Conservation (phyloP, 1,284 basidiomycete genomes). For the Rhodotorula mucilaginosa region DNA sequence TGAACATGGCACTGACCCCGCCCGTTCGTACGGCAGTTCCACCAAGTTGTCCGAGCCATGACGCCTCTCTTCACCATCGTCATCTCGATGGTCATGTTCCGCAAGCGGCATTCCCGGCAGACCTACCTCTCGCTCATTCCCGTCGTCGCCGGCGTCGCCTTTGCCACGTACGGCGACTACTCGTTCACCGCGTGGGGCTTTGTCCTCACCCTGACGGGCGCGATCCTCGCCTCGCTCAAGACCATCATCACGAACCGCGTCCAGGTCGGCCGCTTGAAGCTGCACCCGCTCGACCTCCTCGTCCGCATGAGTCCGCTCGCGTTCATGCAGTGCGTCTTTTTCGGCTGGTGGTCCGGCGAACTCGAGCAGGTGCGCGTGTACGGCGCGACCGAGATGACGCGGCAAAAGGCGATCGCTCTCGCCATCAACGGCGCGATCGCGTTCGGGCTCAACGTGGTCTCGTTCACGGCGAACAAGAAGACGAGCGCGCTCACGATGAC, state of each 20-base stretch:
- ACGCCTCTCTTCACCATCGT: constrained; percentile 85
- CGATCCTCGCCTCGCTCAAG: constrained; percentile 83
- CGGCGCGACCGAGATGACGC: constrained; percentile 57
- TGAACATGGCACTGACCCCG: background rate
- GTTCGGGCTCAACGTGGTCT: constrained; percentile 81
- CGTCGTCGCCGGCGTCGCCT: constrained; percentile 83
- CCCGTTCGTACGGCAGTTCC: constrained; percentile 60
- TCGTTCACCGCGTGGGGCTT: constrained; percentile 67
- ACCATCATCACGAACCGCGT: constrained; percentile 80
- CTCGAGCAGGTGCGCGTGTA: constrained; percentile 62
- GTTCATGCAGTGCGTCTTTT: constrained; percentile 75
- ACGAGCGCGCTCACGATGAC: constrained; percentile 82
- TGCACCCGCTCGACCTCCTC: constrained; percentile 83
- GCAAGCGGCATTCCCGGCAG: constrained; percentile 58
- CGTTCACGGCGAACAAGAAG: constrained; percentile 74
- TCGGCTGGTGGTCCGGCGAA: constrained; percentile 76
- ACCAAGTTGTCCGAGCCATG: constrained; percentile 89
- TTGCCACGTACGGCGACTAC: constrained; percentile 58
- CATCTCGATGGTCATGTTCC: constrained; percentile 59
- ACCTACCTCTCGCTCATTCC: constrained; percentile 72
- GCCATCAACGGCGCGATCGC: constrained; percentile 77
- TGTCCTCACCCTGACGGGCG: constrained; percentile 78
- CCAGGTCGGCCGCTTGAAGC: constrained; percentile 50
- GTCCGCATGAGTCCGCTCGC: constrained; percentile 81
- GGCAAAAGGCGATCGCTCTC: constrained; percentile 58